Base-by-base conservation (phyloP, 345 rosid genomes). In the Pugionium dolabratum region DNA sequence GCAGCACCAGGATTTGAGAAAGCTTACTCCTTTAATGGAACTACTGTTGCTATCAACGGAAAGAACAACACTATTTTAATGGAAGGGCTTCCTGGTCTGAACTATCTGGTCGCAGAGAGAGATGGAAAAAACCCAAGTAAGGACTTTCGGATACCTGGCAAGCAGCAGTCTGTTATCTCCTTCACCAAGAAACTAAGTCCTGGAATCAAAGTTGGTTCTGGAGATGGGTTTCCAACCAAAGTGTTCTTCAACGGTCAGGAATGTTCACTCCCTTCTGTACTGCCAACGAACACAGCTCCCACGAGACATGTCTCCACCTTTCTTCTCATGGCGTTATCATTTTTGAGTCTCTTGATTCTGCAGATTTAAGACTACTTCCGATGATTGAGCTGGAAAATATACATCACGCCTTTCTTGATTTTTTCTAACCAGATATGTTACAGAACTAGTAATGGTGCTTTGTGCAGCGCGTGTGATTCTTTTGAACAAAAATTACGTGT, bases 241-340 rank as follows among this genome's bases (percentile, higher is more conserved):
- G 95, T 94, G 39, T 85, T 77, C 82, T 94, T 94, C 68, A 90
- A 94, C 8, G 97, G 99, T 9, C 96, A 94, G 27, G 90, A 90
- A 65, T 94, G 99, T 49, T 76, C 92, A 0, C 89, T 94, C 56
- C 99, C 99, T 56, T 45, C 77, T 1, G 7, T 55, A 25, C 66
- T 64, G 31, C 99, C 98, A 5, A 74, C 80, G 3, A 84, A 75
- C 67, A 71, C 27, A 29, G 75, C 29, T 18, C 35, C 18, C 64
- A 67, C 7, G 41, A 56, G 42, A 39, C 39, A 52, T 2, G 30
- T 25, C 1, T 43, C 35, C 56, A 45, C 56, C 6, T 40, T 41
- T n/a, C 56, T 66, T 52, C 72, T 73, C 7, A 44, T 73, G 62
- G 50, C 9, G 26, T 1, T 59, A 44, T 66, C 71, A 3, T 29